These are phyloP conservation scores for Kwoniella shivajii DNA, from an alignment of 1,284 basidiomycete species.

Conservation along the genomic window DNA sequence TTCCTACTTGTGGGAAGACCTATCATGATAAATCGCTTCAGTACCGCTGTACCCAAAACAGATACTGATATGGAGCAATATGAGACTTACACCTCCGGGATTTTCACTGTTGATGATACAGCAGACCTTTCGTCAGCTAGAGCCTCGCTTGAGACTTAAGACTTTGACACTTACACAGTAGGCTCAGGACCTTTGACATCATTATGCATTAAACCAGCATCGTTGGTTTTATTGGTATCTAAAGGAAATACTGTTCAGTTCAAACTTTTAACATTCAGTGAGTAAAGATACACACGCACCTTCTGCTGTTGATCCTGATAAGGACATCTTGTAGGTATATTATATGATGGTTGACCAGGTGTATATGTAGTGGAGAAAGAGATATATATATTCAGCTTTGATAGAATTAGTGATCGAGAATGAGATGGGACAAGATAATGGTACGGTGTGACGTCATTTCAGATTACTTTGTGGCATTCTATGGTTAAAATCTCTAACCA, in stretches of 20 bases:
- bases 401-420: too few species aligned
- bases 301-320: conserved; percentile 34
- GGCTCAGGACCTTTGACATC: conserved; percentile 38
- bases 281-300: conserved; percentile 9
- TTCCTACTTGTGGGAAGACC: conserved; percentile 37
- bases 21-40: conserved; percentile 9
- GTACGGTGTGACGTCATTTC: too few species aligned
- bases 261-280: not conserved
- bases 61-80: not conserved
- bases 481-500: too few species aligned
- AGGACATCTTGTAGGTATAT: conserved; percentile 25
- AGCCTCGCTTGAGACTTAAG: not conserved
- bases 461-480: too few species aligned
- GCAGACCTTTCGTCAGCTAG: not conserved
- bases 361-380: too few species aligned
- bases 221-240: conserved; percentile 40
- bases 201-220: conserved; percentile 32
- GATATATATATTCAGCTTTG: too few species aligned
- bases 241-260: not conserved
- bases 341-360: too few species aligned
- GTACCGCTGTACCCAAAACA: not conserved
- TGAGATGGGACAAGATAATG: too few species aligned
- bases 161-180: conserved; percentile 36
- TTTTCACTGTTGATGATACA: conserved; percentile 25
- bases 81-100: conserved; percentile 37